A percentile compares a stretch with the other conserved stretches of the same genome.
Conservation (phyloP, 257 asterid species). For the Phtheirospermum japonicum region DNA sequence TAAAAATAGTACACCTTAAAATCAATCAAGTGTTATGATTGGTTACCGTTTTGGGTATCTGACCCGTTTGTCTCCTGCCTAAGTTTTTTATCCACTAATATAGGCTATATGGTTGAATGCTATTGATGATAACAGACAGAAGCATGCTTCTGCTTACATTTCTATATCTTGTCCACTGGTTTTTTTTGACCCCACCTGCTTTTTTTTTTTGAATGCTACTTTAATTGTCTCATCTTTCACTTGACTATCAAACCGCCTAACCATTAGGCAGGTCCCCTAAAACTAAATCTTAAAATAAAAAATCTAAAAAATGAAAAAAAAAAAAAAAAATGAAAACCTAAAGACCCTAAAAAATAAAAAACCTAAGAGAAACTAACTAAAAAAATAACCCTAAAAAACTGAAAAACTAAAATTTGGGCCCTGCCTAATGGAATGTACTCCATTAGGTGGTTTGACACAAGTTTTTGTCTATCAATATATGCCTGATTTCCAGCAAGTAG, state of each 20-base stretch:
- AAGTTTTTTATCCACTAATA: background rate
- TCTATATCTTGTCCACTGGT: background rate
- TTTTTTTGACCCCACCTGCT: slow-evolving; percentile 13
- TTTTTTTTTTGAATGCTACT: slow-evolving; percentile 10
- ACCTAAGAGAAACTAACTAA: no score
- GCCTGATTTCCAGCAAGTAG: slow-evolving; percentile 3
- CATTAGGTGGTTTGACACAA: no score
- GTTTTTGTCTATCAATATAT: background rate
- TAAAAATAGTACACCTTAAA: slow-evolving; percentile 7
- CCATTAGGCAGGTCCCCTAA: no score
- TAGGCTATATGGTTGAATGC: background rate
- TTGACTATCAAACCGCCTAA: background rate
- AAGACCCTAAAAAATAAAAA: no score
- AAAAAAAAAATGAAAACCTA: no score
- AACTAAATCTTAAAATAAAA: no score
- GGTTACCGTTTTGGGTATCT: slow-evolving; percentile 6
- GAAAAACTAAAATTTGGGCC: no score
- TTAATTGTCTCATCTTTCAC: background rate
- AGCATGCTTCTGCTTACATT: background rate
- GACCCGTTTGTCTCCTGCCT: background rate
- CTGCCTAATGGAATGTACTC: no score
- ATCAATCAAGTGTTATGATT: slow-evolving; percentile 17
- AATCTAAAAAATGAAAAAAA: no score
- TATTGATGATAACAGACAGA: slow-evolving; percentile 4
- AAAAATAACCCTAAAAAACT: no score